Conservation (phyloP, 345 rosid genomes). For the Dipteronia sinensis region DNA sequence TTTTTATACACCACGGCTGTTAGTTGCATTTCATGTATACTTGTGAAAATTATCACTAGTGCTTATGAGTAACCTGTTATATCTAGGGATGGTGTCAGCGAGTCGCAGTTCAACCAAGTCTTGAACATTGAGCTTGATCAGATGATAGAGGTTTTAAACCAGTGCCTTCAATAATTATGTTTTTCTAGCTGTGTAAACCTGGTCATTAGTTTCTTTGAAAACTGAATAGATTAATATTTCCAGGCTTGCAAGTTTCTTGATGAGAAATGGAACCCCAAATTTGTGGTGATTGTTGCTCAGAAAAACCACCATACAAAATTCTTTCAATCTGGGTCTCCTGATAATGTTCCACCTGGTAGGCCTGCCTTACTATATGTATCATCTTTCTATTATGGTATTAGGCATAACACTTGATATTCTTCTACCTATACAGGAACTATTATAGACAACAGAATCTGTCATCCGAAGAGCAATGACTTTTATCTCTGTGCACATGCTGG, state of each 20-base stretch:
- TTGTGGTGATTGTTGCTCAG: conserved; percentile 80
- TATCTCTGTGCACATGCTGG: conserved; percentile 95
- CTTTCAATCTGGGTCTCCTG: conserved; percentile 64
- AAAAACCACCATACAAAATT: conserved; percentile 93
- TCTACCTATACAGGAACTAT: conserved; percentile 54
- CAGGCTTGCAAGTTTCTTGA: conserved; percentile 92
- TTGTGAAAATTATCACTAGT: background rate
- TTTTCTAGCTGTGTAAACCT: background rate
- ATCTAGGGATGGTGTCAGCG: conserved; percentile 94
- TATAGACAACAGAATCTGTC: conserved; percentile 72
- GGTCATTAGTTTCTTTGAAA: background rate
- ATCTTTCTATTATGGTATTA: background rate
- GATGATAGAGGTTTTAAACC: conserved; percentile 62
- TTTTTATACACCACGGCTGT: background rate
- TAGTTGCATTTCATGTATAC: background rate
- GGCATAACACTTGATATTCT: background rate
- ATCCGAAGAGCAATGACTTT: conserved; percentile 78
- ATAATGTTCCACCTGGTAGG: conserved; percentile 87
- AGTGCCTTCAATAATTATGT: background rate
- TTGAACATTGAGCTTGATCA: conserved; percentile 81
- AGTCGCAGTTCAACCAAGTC: conserved; percentile 88
- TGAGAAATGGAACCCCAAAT: conserved; percentile 67
- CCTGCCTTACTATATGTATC: background rate
- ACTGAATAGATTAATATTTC: background rate
- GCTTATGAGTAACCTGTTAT: background rate